Evolutionary conservation across 352 stramenopile genomes (phyloP).

Genomic region (Phytophthora fragariaefolia): DNA sequence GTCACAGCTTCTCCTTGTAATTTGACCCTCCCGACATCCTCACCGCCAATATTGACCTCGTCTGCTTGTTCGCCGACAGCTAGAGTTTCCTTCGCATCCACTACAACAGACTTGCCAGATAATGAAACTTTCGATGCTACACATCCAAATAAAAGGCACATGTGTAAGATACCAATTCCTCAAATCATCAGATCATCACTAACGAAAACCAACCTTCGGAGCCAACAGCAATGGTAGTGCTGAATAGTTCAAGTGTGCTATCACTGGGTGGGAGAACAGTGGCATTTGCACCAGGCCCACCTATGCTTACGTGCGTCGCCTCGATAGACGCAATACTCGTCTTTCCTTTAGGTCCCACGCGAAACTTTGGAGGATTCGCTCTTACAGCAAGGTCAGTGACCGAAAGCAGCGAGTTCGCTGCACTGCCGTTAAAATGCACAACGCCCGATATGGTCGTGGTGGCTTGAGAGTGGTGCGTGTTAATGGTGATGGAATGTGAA

Average conservation of each 20-base stretch:
- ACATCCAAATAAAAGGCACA: conserved; percentile 18
- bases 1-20: conserved; percentile 28
- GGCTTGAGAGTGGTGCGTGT: conserved; percentile 26
- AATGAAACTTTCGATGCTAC: conserved; percentile 38
- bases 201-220: conserved; percentile 33
- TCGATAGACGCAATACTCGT: conserved; percentile 40
- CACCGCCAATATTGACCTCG: conserved; percentile 29
- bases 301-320: conserved; percentile 39
- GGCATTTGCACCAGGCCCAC: conserved; percentile 36
- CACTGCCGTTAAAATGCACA: conserved; percentile 41
- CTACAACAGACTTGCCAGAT: conserved; percentile 25
- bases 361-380: conserved; percentile 33
- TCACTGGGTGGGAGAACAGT: conserved; percentile 20
- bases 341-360: conserved; percentile 35
- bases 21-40: conserved; percentile 26
- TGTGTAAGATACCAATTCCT: conserved; percentile 8
- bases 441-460: conserved; percentile 40
- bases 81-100: conserved; percentile 36
- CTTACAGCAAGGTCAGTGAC: conserved; percentile 34
- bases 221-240: conserved; percentile 41
- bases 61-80: conserved; percentile 28
- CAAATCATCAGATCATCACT: conserved; percentile 6
- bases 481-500: conserved; percentile 33
- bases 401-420: conserved; percentile 20
- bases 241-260: conserved; percentile 38